Evolutionary conservation across 202 grass and related monocot species (phyloP), one percentile per base, ranked within the genome.

Genomic region (Digitaria exilis): DNA sequence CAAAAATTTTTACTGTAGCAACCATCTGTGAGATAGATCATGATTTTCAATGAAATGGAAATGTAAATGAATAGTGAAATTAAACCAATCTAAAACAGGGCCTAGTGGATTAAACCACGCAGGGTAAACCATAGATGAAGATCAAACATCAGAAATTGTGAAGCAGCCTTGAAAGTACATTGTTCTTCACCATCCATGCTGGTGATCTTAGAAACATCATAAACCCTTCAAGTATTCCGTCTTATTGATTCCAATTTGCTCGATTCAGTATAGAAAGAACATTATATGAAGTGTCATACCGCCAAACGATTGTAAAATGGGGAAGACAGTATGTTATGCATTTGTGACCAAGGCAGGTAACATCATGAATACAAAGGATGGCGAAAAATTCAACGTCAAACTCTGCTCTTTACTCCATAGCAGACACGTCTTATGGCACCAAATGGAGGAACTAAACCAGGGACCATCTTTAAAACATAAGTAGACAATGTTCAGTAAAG

Each of bases 131-230:
- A 69, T 3, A 77, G 22, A 39, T 46, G 29, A 39, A 59, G 59
- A 69, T 34, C 42, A 37, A 74, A 75, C 16, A 65, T 16, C 26
- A 75, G 43, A 61, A 69, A 83, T 43, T 65, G 22, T 42, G 22
- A 62, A 72, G 55, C 39, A 46, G 43, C 29, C 43, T 79, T 71
- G 55, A 19, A 85, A 64, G 44, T 64, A 55, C 46, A 41, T 32
- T 21, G n/a, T n/a, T n/a, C n/a, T 51, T 51, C 50, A 19, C 39
- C 30, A 37, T 50, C 51, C 24, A 78, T 61, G 32, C 44, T 72
- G 31, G 19, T 16, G 5, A 9, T 79, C 10, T 43, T 72, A 4
- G 79, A 43, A 78, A 63, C 24, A 63, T 44, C n/a, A n/a, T 73
- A 25, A 67, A 65, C 51, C 10, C 49, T 28, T 10, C 70, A 17